Evolutionary conservation across 1,284 basidiomycete species (phyloP), one percentile per base, ranked within the genome.

Genomic region (Leccinum fallax): DNA sequence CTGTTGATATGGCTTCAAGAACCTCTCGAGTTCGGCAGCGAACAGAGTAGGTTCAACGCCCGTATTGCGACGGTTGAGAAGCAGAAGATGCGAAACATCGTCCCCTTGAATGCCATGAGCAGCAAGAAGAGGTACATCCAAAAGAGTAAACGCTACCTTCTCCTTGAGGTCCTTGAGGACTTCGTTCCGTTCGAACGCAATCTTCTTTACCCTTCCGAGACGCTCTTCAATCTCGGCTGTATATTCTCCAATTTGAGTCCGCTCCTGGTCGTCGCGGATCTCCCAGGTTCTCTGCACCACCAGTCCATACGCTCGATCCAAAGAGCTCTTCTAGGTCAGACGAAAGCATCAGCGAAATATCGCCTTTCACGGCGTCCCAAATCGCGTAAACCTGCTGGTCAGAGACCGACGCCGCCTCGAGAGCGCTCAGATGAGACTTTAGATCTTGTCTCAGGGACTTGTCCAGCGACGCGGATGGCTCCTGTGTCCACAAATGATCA

Each of bases 21-120:
- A 98, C 77, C 98, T 98, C 75, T 98, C 96, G n/a, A 98, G 85
- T 76, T 98, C 96, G 6, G 89, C 85, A 0, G 94, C 93, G 70
- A 98, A 98, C 16, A 98, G 82, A 1, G 93, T 85, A 0, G 92
- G 89, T 68, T 98, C 95, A 5, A 93, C 90, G 40, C 88, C 88
- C 28, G 87, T 84, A 64, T 94, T 91, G 16, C 95, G 90, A 15
- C 94, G 88, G 73, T 98, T 97, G 58, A 98, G 85, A 2, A 99
- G 85, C 1, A 99, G 85, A 1, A 98, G 81, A 72, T 97, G 95
- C 0, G 97, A 98, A 9, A 99, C 97, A 70, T 99, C 97, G 77
- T 99, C 97, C 32, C 84, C 83, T 85, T 98, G 43, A 21, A 21
- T 13, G 32, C 16, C 13, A 46, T 70, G 56, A 69, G 58, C 21